These are phyloP conservation scores for Haberlea rhodopensis DNA, from an alignment of 257 asterid species.

Conservation along the genomic window DNA sequence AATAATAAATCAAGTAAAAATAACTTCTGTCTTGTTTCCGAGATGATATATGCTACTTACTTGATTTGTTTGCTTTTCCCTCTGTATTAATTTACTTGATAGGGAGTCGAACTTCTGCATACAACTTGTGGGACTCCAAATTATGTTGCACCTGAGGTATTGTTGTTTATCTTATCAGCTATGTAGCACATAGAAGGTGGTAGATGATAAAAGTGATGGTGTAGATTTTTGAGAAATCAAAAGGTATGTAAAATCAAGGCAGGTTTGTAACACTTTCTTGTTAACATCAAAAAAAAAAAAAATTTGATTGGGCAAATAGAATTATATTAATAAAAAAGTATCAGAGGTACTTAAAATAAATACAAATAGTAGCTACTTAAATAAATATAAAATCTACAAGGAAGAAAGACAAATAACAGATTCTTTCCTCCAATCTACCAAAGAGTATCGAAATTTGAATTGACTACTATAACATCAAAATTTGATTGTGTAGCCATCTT, in stretches of 20 bases:
- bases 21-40: slow-evolving; percentile 11
- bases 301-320: too few species aligned
- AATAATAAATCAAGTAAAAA: neutral
- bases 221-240: neutral
- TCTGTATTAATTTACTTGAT: slow-evolving; percentile 29
- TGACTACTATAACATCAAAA: neutral
- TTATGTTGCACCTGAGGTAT: slow-evolving; percentile 97
- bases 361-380: too few species aligned
- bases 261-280: neutral
- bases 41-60: slow-evolving; percentile 16
- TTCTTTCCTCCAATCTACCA: too few species aligned
- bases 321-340: too few species aligned
- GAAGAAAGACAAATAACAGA: too few species aligned
- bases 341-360: too few species aligned
- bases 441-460: too few species aligned
- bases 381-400: too few species aligned
- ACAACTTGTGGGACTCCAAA: slow-evolving; percentile 97
- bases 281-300: neutral
- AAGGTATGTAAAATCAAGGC: neutral
- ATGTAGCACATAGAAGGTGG: neutral
- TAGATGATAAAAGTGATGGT: slow-evolving; percentile 1
- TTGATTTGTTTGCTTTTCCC: slow-evolving; percentile 7
- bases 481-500: slow-evolving; percentile 4
- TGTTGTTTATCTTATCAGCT: neutral
- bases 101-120: slow-evolving; percentile 95